Evolutionary conservation across 1,139 yeast genomes (phyloP), one percentile per base, ranked within the genome.

Genomic region (Candida sp.): DNA sequence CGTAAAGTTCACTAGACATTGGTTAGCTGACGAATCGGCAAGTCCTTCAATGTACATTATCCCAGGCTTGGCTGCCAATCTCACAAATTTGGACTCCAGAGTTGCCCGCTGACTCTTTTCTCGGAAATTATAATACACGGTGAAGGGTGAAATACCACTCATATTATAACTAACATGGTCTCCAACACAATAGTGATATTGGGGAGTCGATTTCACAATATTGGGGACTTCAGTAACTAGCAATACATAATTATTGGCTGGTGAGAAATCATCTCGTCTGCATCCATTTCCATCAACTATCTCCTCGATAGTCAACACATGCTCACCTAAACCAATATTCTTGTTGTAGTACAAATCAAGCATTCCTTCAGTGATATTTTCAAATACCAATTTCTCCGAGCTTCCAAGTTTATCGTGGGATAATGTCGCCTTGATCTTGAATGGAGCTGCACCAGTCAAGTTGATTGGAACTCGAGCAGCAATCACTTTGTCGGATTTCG

Each of bases 21-120:
- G 79, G 22, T 68, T 68, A 9, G 88, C 81, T 0, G 90, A 82
- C 0, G 91, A 81, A 58, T 93, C 99, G 41, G 80, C 77, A 5
- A 93, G 62, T 0, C 91, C 82, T 21, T 75, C 61, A n/a, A 95
- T 79, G 0, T 81, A 68, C 36, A 93, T 68, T 2, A 66, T 68
- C 6, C 99, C 99, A 0, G 97, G 84, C 41, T 76, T 79, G 0
- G 95, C 81, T 0, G 97, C 97, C 38, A 87, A 65, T 53, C 98
- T 75, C 37, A 81, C 77, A 53, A 74, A 74, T 40, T 75, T 77
- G 4, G 79, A 67, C 0, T 77, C 64, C 50, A 85, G 82, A 21
- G 75, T 75, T 0, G 95, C 85, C 49, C 70, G 77, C 50, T 86
- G 82, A 22, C 66, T 63, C 36, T 73, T 68, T 3, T 77, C 85